Conservation (phyloP, 1,139 yeast species). For the Kurtzmaniella quercitrusa region DNA sequence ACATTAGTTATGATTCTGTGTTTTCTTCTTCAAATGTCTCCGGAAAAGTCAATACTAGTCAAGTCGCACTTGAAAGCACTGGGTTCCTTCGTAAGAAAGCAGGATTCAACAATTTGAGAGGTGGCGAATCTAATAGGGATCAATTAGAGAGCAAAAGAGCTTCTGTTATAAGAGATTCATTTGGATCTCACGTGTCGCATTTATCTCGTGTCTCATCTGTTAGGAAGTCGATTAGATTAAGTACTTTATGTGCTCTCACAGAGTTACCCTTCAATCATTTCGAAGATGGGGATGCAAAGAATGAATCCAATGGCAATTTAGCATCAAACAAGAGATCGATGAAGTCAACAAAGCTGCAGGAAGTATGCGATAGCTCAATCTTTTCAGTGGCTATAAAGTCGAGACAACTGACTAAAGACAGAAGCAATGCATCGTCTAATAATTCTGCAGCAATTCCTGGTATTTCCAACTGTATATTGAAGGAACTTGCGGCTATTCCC, state of each 20-base stretch:
- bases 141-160: not conserved
- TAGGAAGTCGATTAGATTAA: conserved; percentile 31
- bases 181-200: conserved; percentile 17
- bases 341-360: conserved; percentile 21
- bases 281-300: conserved; percentile 14
- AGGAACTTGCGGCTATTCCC: conserved; percentile 74
- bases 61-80: conserved; percentile 7
- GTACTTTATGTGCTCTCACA: conserved; percentile 38
- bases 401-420: conserved; percentile 14
- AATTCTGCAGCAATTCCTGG: conserved; percentile 55
- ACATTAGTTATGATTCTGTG: conserved; percentile 54
- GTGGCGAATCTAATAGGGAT: conserved; percentile 17
- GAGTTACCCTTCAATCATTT: conserved; percentile 36
- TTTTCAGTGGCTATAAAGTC: conserved; percentile 30
- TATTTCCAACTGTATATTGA: conserved; percentile 56
- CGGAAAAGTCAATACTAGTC: conserved; percentile 8
- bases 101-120: conserved; percentile 35
- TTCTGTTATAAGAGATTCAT: conserved; percentile 14
- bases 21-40: conserved; percentile 36
- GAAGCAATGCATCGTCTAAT: conserved; percentile 17
- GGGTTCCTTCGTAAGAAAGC: conserved; percentile 30
- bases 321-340: not conserved
- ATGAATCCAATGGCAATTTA: not conserved
- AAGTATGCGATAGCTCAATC: conserved; percentile 32
- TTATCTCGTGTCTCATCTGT: conserved; percentile 21